phyloP scores from a whole-genome alignment of 2,329 filamentous ascomycete species.

The Chlorencoelia australis region DNA sequence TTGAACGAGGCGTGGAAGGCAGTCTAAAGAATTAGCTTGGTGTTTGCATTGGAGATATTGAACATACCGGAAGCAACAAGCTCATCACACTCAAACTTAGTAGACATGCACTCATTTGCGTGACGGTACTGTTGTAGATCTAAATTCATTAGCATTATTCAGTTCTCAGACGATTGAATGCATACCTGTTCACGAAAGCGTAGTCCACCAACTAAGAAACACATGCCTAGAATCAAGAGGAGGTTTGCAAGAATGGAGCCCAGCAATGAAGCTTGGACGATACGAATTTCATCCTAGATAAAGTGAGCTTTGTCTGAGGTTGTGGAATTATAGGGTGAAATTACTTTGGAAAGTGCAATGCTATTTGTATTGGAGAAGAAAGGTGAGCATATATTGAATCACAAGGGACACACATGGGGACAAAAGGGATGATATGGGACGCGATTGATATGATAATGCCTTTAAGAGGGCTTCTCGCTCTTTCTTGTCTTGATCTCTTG shows the following conservation, averaged over 20 bases:
- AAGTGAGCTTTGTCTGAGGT: constrained; percentile 17
- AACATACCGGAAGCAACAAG: constrained; percentile 64
- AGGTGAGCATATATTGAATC: constrained; percentile 29
- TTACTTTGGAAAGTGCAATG: constrained; percentile 63
- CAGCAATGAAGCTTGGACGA: constrained; percentile 82
- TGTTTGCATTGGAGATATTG: constrained; percentile 3
- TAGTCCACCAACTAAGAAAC: constrained; percentile 76
- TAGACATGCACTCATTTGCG: constrained; percentile 90
- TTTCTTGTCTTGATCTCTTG: constrained; percentile 35
- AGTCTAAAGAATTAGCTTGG: constrained; percentile 43
- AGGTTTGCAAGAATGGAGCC: constrained; percentile 86
- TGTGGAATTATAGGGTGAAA: constrained; percentile 4
- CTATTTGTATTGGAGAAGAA: constrained; percentile 33
- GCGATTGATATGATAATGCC: constrained; percentile 37
- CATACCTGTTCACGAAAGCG: constrained; percentile 74
- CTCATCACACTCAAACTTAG: constrained; percentile 86
- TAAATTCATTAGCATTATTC: constrained; percentile 25
- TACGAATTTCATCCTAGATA: constrained; percentile 64
- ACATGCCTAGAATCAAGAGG: constrained; percentile 83
- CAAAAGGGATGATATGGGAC: constrained; percentile 31
- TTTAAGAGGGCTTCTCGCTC: constrained; percentile 33
- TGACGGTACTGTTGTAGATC: constrained; percentile 92
- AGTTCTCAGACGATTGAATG: background rate
- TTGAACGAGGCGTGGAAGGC: constrained; percentile 86
- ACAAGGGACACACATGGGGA: constrained; percentile 14